Evolutionary conservation across 2,329 filamentous ascomycete species (phyloP).

Genomic region (Parastagonospora nodorum): DNA sequence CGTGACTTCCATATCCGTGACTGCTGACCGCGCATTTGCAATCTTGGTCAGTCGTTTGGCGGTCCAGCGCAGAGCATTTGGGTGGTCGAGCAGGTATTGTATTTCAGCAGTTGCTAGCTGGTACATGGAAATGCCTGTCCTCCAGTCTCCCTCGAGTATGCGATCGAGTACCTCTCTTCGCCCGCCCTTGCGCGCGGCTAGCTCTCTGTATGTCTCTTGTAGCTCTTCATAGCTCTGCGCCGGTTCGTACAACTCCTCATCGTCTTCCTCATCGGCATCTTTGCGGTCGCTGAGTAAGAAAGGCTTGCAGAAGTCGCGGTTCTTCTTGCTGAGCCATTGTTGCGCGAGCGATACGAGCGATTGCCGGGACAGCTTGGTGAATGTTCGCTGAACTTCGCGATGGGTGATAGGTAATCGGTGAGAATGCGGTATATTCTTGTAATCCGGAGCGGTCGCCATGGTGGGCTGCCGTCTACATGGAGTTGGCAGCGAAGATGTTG

Average conservation of each 20-base stretch:
- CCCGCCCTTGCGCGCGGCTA: slow-evolving; percentile 52
- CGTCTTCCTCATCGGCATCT: slow-evolving; percentile 56
- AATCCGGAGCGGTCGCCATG: slow-evolving; percentile 69
- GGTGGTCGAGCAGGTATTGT: slow-evolving; percentile 59
- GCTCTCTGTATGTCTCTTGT: slow-evolving; percentile 55
- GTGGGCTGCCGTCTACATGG: slow-evolving; percentile 38
- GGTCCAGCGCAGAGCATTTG: slow-evolving; percentile 58
- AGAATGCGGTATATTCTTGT: slow-evolving; percentile 71
- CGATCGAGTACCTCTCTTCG: slow-evolving; percentile 61
- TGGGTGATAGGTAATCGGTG: slow-evolving; percentile 71
- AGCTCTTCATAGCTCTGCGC: slow-evolving; percentile 69
- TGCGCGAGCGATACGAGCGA: slow-evolving; percentile 74
- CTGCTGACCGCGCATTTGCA: slow-evolving; percentile 30
- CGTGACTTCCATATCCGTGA: slow-evolving; percentile 44
- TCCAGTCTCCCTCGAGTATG: slow-evolving; percentile 63
- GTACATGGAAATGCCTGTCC: slow-evolving; percentile 59
- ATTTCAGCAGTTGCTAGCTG: slow-evolving; percentile 62
- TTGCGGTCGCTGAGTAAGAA: slow-evolving; percentile 54
- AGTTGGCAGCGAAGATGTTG: slow-evolving; percentile 21
- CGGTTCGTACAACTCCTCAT: slow-evolving; percentile 69
- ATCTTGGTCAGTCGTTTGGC: slow-evolving; percentile 54
- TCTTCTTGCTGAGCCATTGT: slow-evolving; percentile 75
- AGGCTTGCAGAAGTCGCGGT: slow-evolving; percentile 64
- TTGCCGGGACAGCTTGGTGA: slow-evolving; percentile 72
- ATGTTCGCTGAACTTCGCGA: slow-evolving; percentile 66